These are phyloP conservation scores for Musa acuminata DNA, from an alignment of 176 grass and related monocot species.

Conservation along the genomic window DNA sequence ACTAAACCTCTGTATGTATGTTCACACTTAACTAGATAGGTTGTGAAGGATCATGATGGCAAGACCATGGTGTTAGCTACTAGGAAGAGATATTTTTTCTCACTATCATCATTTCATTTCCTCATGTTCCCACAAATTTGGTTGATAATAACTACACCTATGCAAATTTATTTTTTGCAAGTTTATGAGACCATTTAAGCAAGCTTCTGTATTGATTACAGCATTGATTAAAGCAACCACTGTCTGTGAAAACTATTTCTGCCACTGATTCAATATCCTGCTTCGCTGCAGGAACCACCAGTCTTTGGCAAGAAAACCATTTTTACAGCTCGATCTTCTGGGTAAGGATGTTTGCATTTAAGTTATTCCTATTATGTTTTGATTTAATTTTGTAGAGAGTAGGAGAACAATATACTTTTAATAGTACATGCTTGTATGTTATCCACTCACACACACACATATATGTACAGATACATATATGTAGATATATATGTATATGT, in stretches of 20 bases:
- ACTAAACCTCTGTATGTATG: no score
- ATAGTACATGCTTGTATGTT: neutral
- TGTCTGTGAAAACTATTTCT: neutral
- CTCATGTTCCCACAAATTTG: neutral
- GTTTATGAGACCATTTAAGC: neutral
- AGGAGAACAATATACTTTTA: neutral
- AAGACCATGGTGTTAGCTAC: no score
- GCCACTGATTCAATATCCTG: conserved; percentile 14
- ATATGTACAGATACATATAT: no score
- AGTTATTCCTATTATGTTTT: neutral
- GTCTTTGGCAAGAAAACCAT: conserved; percentile 98
- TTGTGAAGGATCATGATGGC: no score
- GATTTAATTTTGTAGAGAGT: neutral
- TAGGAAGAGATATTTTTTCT: neutral
- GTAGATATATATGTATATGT: no score
- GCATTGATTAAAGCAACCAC: neutral
- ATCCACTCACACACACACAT: neutral
- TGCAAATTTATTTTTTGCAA: neutral
- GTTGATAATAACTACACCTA: neutral
- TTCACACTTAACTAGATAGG: no score
- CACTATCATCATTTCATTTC: neutral
- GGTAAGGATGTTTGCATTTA: conserved; percentile 36
- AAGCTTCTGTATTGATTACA: neutral
- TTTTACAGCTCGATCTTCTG: conserved; percentile 69
- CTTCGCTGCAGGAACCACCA: conserved; percentile 75